phyloP scores from a whole-genome alignment of 2,329 filamentous ascomycete species.

The Botryosphaeria dothidea region DNA sequence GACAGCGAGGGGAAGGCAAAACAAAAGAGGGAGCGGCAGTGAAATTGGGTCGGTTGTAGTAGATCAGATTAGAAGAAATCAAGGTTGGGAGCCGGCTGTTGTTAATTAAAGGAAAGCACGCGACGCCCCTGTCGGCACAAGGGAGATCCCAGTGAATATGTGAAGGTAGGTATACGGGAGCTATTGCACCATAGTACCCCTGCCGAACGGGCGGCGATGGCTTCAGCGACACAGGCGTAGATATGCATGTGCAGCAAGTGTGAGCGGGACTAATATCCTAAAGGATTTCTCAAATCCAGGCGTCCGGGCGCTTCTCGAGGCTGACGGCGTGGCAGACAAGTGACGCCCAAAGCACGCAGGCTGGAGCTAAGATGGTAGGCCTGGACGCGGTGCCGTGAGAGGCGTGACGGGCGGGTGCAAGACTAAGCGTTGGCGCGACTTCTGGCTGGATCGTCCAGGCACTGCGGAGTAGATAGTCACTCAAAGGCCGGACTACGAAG shows the following conservation, averaged over 20 bases:
- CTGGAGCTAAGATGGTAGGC: neutral
- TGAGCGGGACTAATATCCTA: neutral
- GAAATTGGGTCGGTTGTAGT: neutral
- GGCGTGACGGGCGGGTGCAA: neutral
- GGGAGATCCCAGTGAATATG: too few relatives aligned
- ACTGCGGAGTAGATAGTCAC: too few relatives aligned
- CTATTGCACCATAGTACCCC: neutral
- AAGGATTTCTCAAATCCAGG: neutral
- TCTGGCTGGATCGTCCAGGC: too few relatives aligned
- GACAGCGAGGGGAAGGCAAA: too few relatives aligned
- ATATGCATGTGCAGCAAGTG: neutral
- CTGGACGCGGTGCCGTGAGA: too few relatives aligned
- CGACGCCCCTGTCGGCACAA: neutral
- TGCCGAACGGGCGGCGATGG: neutral
- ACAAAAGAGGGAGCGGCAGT: neutral
- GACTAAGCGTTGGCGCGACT: neutral
- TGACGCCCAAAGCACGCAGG: neutral
- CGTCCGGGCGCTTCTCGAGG: neutral
- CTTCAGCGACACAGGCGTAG: neutral
- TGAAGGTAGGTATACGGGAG: neutral
- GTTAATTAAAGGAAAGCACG: neutral
- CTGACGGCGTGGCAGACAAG: neutral
- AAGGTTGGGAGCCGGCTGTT: too few relatives aligned
- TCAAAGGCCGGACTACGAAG: too few relatives aligned
- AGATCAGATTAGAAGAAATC: neutral